These are phyloP conservation scores for Ophiobolus disseminans DNA, from an alignment of 2,329 filamentous ascomycete species.

Conservation along the genomic window DNA sequence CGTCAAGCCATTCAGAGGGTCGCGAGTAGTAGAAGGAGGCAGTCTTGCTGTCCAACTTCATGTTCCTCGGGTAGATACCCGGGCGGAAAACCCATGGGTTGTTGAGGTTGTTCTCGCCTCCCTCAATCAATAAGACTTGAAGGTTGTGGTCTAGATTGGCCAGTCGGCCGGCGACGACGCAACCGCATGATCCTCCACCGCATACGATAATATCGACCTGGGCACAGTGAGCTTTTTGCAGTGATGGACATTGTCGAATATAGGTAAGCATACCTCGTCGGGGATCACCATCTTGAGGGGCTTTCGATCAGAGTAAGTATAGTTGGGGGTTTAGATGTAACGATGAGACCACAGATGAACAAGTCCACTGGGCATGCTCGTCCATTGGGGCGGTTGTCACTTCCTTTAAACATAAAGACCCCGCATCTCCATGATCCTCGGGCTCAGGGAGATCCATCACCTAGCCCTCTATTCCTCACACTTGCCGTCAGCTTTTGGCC, in stretches of 20 bases:
- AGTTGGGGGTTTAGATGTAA: constrained; percentile 2
- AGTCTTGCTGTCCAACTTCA: constrained; percentile 81
- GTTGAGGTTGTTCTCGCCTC: constrained; percentile 75
- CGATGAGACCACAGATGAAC: constrained; percentile 35
- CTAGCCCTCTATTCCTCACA: constrained; percentile 21
- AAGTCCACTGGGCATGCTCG: constrained; percentile 37
- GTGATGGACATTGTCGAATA: not conserved
- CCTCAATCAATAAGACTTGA: constrained; percentile 74
- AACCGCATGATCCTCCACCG: constrained; percentile 73
- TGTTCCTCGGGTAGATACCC: constrained; percentile 78
- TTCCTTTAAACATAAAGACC: constrained; percentile 42
- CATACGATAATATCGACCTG: constrained; percentile 79
- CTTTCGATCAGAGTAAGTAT: constrained; percentile 5
- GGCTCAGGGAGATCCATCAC: constrained; percentile 32
- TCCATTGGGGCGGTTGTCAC: constrained; percentile 17
- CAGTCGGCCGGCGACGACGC: constrained; percentile 62
- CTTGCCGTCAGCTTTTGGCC: constrained; percentile 20
- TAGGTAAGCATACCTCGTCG: constrained; percentile 61
- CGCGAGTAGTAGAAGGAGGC: constrained; percentile 82
- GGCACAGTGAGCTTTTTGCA: constrained; percentile 16
- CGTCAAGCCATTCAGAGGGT: constrained; percentile 74
- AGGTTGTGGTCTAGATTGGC: constrained; percentile 78
- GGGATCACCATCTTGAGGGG: constrained; percentile 65
- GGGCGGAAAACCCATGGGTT: constrained; percentile 79
- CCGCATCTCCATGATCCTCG: constrained; percentile 37